Conservation (phyloP, 805 yeast species). For the Ogataea angusta region DNA sequence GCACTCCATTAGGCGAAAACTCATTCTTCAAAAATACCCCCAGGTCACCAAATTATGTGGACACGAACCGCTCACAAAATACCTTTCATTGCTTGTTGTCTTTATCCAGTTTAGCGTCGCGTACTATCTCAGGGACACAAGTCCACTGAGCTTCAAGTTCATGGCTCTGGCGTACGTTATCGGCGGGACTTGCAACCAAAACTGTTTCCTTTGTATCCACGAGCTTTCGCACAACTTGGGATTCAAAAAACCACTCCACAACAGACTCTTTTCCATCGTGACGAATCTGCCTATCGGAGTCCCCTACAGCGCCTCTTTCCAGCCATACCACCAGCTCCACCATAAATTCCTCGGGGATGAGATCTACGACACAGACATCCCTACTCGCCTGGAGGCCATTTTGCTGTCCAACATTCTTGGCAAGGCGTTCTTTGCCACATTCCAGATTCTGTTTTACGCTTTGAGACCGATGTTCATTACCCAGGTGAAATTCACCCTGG, state of each 20-base stretch:
- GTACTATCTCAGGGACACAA: conserved; percentile 52
- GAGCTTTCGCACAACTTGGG: conserved; percentile 83
- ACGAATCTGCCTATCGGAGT: conserved; percentile 85
- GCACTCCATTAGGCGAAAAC: conserved; percentile 69
- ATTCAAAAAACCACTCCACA: conserved; percentile 73
- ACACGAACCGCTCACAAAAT: conserved; percentile 82
- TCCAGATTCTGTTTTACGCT: conserved; percentile 86
- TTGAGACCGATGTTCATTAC: conserved; percentile 86
- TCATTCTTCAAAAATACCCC: conserved; percentile 72
- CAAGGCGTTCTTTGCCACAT: conserved; percentile 86
- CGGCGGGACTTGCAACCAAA: conserved; percentile 86
- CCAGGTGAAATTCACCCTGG: conserved; percentile 64
- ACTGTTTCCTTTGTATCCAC: conserved; percentile 82
- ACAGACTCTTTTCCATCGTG: conserved; percentile 72
- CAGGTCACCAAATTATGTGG: conserved; percentile 79
- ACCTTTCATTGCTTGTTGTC: conserved; percentile 65
- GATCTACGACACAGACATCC: conserved; percentile 80
- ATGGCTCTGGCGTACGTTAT: conserved; percentile 65
- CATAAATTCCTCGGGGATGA: conserved; percentile 90
- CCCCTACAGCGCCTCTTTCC: conserved; percentile 85
- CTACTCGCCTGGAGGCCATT: conserved; percentile 74
- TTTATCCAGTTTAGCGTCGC: conserved; percentile 65
- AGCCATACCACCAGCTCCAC: conserved; percentile 88
- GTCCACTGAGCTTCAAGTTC: conserved; percentile 52
- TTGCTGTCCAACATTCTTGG: conserved; percentile 76